Conservation (phyloP, 1,284 basidiomycete genomes). For the Grifola frondosa region DNA sequence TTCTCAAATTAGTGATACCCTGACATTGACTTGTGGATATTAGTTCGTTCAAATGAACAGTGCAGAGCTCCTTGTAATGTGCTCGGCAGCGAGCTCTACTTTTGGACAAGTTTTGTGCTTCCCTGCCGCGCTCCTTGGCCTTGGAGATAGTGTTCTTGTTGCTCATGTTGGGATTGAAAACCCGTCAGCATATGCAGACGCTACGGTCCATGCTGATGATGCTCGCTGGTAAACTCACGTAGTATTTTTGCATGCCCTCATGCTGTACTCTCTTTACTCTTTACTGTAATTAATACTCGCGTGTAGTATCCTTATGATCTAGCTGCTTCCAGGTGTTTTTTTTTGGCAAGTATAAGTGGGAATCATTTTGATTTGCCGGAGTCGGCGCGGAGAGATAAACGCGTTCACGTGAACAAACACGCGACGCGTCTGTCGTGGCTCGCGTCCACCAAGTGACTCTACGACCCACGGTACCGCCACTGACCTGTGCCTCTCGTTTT, state of each 20-base stretch:
- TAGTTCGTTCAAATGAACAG: constrained; percentile 30
- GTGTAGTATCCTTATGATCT: too few species aligned
- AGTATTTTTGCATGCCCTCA: too few species aligned
- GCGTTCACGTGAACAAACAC: constrained; percentile 16
- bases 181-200: constrained; percentile 25
- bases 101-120: constrained; percentile 22
- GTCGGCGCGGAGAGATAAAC: background rate
- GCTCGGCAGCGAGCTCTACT: constrained; percentile 20
- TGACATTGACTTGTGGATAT: background rate
- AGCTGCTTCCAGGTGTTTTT: too few species aligned
- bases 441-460: background rate
- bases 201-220: constrained; percentile 23
- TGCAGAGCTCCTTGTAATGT: constrained; percentile 25
- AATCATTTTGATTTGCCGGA: constrained; percentile 1
- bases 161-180: constrained; percentile 26
- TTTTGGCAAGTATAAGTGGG: too few species aligned
- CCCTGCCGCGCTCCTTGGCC: constrained; percentile 21
- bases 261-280: too few species aligned
- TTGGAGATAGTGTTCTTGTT: constrained; percentile 22
- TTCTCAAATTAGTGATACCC: too few species aligned
- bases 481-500: constrained; percentile 7
- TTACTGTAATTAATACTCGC: too few species aligned
- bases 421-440: constrained; percentile 17
- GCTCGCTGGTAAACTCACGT: constrained; percentile 27
- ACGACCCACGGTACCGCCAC: constrained; percentile 3